phyloP scores from a whole-genome alignment of 2,329 filamentous ascomycete genomes.

The Ophiosphaerella herpotricha region DNA sequence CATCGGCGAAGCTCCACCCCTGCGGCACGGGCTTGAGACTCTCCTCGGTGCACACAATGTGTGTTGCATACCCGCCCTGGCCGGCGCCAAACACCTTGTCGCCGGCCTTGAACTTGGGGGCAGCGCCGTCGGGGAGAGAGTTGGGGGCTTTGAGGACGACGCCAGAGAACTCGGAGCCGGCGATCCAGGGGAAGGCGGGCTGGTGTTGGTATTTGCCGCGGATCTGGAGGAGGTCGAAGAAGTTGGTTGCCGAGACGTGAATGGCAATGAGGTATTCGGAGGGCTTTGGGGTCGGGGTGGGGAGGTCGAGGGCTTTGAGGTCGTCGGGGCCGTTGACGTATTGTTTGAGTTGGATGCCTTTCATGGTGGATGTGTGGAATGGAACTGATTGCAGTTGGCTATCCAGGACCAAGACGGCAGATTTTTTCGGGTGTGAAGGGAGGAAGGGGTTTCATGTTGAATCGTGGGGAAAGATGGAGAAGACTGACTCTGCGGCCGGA shows the following conservation, averaged over 20 bases:
- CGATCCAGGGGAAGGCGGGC: constrained; percentile 84
- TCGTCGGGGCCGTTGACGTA: constrained; percentile 80
- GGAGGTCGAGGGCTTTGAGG: constrained; percentile 73
- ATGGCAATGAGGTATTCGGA: constrained; percentile 86
- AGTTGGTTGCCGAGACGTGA: constrained; percentile 87
- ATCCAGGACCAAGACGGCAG: too few relatives aligned
- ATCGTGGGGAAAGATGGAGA: neutral
- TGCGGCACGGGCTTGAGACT: constrained; percentile 73
- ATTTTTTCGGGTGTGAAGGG: neutral
- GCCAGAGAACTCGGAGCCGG: constrained; percentile 86
- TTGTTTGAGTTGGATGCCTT: constrained; percentile 72
- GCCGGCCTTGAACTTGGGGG: constrained; percentile 72
- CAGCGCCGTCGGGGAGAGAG: constrained; percentile 46
- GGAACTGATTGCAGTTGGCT: neutral
- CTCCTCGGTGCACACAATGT: constrained; percentile 69
- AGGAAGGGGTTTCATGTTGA: neutral
- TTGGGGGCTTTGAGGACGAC: constrained; percentile 70
- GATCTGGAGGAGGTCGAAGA: constrained; percentile 96
- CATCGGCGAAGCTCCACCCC: constrained; percentile 83
- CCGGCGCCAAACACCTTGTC: constrained; percentile 83
- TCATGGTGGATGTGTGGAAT: constrained; percentile 57
- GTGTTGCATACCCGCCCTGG: constrained; percentile 85
- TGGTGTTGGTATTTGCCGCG: constrained; percentile 95
- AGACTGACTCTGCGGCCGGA: constrained; percentile 4
- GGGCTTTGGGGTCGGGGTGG: constrained; percentile 71